Conservation (phyloP, 2,329 filamentous ascomycete genomes). For the Ceratocystis albifundus region DNA sequence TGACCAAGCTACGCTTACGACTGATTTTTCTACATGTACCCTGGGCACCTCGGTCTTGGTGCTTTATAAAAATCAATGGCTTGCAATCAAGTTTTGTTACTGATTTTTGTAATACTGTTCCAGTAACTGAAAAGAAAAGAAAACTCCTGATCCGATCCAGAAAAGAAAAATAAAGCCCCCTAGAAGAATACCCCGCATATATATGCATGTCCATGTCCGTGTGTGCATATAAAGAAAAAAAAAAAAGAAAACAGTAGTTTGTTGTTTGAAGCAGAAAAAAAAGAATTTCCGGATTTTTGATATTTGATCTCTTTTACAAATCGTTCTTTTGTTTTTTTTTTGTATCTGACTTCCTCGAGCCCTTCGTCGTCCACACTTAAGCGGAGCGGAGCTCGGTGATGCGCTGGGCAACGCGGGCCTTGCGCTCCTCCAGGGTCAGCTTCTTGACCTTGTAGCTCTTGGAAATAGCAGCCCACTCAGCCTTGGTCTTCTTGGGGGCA, state of each 20-base stretch:
- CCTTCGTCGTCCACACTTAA: slow-evolving; percentile 14
- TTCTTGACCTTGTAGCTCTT: slow-evolving; percentile 74
- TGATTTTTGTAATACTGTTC: no score
- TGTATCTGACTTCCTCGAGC: slow-evolving; percentile 11
- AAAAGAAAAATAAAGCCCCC: no score
- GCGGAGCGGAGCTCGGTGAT: slow-evolving; percentile 62
- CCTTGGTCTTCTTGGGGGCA: slow-evolving; percentile 87
- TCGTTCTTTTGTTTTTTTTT: slow-evolving; percentile 22
- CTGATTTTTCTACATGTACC: no score
- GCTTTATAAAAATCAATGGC: no score
- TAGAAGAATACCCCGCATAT: not conserved
- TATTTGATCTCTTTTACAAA: slow-evolving; percentile 12
- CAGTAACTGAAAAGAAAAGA: not conserved
- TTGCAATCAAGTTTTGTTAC: no score
- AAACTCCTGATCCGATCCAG: not conserved
- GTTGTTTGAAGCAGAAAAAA: slow-evolving; percentile 5
- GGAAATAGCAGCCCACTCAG: slow-evolving; percentile 90
- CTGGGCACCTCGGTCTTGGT: not conserved
- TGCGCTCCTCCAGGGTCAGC: slow-evolving; percentile 73
- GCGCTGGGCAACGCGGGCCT: slow-evolving; percentile 74
- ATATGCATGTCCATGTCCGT: not conserved
- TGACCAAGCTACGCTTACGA: no score
- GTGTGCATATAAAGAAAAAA: not conserved
- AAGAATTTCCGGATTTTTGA: slow-evolving; percentile 9
- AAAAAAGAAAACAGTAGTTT: not conserved